Evolutionary conservation across 208 protist species (phyloP), one percentile per base, ranked within the genome.

Genomic region (Trypanosoma avium): DNA sequence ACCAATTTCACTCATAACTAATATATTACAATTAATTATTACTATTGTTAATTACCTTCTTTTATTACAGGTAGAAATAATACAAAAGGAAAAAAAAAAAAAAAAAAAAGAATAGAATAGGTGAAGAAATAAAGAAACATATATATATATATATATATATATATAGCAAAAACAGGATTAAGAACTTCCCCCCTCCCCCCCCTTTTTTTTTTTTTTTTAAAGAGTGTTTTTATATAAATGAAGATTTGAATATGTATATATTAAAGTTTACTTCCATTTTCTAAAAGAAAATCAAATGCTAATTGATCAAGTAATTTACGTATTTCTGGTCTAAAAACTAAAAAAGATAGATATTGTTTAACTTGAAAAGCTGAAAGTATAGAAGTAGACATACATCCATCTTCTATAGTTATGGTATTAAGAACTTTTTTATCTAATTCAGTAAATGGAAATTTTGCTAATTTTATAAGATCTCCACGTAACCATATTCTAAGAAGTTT

Each of bases 281-380:
- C 62, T 10, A 65, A 26, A 30, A 69, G 45, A 32, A 50, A 32
- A 48, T 65, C 59, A 26, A 64, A 64, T 43, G 17, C 29, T 22
- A 64, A 32, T 40, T 68, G 40, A 52, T 70, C 49, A 30, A 82
- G 63, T 53, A 70, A 7, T 32, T 49, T 58, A 10, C 48, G 58
- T 35, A 82, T 46, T 19, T 55, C 64, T 5, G 82, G 73, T 7
- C 81, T 75, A 19, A 49, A 61, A 38, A 84, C 68, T 15, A 93
- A 36, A 21, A 79, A 53, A 19, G 74, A 63, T 19, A 95, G 72
- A 59, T 87, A 93, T 63, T 92, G 82, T 64, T 93, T 93, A 15
- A 82, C 76, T 61, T 95, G 79, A 50, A 95, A 75, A 21, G 82
- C 84, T 2, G 82, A 88, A 48, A 93, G 58, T 29, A 88, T 76